Percentiles rank a stretch among this genome's conserved stretches.
Conservation (phyloP, 257 asterid genomes). For the Solanum chmielewskii region DNA sequence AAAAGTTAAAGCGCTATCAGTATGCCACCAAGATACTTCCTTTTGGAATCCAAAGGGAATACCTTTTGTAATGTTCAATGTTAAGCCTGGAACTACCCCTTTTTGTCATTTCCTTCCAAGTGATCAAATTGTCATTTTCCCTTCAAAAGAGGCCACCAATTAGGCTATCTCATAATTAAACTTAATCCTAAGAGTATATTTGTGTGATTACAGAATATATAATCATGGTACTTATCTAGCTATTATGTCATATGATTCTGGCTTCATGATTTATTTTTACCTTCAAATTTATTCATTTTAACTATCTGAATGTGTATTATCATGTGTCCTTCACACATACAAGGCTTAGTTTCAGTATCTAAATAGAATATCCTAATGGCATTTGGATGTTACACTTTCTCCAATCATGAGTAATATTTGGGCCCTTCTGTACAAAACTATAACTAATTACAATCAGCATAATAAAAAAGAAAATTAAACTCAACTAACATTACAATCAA, state of each 20-base stretch:
- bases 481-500: background rate
- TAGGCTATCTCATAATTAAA: background rate
- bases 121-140: background rate
- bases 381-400: background rate
- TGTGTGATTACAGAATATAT: background rate
- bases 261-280: background rate
- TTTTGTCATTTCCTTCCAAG: background rate
- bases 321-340: no score
- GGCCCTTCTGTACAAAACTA: background rate
- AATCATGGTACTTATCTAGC: background rate
- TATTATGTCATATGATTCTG: background rate
- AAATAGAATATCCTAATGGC: background rate
- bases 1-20: background rate
- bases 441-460: background rate
- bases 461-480: background rate
- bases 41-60: background rate
- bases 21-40: conserved; percentile 2
- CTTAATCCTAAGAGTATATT: background rate
- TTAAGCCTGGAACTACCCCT: background rate
- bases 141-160: background rate
- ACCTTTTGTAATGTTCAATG: conserved; percentile 3
- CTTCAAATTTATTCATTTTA: no score
- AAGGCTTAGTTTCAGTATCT: background rate
- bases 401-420: background rate
- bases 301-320: no score